Evolutionary conservation across 1,284 basidiomycete species (phyloP).

Genomic region (Marasmius oreades): DNA sequence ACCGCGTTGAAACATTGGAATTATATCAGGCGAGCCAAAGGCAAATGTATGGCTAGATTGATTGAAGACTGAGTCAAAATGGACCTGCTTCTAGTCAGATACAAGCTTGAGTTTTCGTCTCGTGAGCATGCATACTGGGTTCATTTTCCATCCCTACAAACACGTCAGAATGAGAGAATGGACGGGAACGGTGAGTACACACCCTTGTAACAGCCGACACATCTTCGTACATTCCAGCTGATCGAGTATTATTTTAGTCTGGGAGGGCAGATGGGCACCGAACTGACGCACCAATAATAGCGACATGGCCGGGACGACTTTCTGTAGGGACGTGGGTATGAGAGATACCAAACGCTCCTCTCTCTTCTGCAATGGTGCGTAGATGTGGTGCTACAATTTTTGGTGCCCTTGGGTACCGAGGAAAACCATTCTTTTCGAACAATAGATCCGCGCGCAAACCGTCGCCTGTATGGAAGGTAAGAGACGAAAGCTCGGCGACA

Average conservation of each 20-base stretch:
- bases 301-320: constrained; percentile 86
- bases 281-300: constrained; percentile 64
- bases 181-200: background rate
- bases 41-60: constrained; percentile 77
- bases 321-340: constrained; percentile 90
- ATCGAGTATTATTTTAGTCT: background rate
- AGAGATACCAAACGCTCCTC: constrained; percentile 81
- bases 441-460: constrained; percentile 83
- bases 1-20: constrained; percentile 85
- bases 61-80: constrained; percentile 90
- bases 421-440: constrained; percentile 64
- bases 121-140: constrained; percentile 55
- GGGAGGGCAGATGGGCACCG: background rate
- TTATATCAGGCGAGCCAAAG: constrained; percentile 87
- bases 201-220: constrained; percentile 88
- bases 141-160: constrained; percentile 81
- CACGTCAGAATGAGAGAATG: background rate
- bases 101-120: background rate
- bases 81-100: constrained; percentile 44
- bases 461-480: constrained; percentile 49
- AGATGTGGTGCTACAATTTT: constrained; percentile 77
- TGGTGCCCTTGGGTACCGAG: constrained; percentile 46
- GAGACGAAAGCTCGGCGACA: background rate
- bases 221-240: constrained; percentile 90
- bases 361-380: constrained; percentile 57